Conservation (phyloP, 2,329 filamentous ascomycete genomes). For the Colletotrichum salicis region DNA sequence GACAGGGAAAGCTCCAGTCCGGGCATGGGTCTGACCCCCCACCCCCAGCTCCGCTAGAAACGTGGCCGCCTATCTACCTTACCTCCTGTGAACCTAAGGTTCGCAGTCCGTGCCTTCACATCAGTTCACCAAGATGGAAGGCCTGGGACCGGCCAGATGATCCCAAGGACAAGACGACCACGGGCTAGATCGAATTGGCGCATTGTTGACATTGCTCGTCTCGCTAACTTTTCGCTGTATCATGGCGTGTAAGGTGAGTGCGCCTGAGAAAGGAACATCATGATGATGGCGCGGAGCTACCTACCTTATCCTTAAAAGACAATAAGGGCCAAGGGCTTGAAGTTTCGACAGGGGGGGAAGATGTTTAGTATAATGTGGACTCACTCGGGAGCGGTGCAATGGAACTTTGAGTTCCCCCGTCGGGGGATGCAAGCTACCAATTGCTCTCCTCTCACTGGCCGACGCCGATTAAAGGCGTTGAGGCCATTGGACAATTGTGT, state of each 20-base stretch:
- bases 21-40: background rate
- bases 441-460: conserved; percentile 1
- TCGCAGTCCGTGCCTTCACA: no score
- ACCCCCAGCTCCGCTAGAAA: background rate
- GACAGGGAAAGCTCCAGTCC: conserved; percentile 19
- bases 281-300: background rate
- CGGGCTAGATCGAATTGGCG: no score
- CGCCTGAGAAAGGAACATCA: background rate
- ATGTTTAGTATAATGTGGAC: background rate
- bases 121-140: background rate
- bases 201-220: background rate
- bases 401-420: background rate
- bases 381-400: background rate
- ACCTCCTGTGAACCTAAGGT: no score
- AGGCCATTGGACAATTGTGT: background rate
- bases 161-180: no score
- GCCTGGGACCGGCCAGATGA: no score
- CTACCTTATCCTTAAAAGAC: background rate
- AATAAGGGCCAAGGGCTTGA: background rate
- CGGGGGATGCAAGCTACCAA: background rate
- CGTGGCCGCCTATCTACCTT: background rate
- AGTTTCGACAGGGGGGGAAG: background rate
- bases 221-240: background rate
- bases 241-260: background rate
- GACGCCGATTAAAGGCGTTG: background rate